Percentiles rank a stretch among this genome's conserved stretches.
Conservation (phyloP, 148 eudicot species). For the Nyssa sinensis region DNA sequence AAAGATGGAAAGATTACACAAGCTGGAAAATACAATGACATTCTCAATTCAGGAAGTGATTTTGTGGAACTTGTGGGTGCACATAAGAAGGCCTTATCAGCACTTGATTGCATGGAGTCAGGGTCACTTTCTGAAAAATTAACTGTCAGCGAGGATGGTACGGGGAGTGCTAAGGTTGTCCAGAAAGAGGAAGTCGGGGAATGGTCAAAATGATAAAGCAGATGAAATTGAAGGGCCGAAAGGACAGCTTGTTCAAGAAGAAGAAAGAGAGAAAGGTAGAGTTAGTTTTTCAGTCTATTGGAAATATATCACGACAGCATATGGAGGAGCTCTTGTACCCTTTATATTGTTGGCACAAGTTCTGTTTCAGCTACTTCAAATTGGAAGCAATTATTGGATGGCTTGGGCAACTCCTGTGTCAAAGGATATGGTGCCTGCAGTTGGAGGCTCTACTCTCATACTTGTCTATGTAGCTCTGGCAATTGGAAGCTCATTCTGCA, state of each 20-base stretch:
- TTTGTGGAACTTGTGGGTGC: conserved; percentile 63
- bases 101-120: conserved; percentile 33
- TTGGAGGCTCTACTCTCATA: not conserved
- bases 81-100: conserved; percentile 51
- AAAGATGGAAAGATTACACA: conserved; percentile 57
- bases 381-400: conserved; percentile 5
- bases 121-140: conserved; percentile 7
- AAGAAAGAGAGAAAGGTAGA: not conserved
- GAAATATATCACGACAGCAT: not conserved
- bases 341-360: not conserved
- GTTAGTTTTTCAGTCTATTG: not conserved
- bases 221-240: not conserved
- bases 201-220: not conserved
- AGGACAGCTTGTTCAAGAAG: conserved; percentile 2
- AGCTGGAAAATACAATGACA: conserved; percentile 55
- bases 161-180: conserved; percentile 5
- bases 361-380: not conserved
- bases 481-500: not conserved
- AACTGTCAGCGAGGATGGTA: conserved; percentile 6
- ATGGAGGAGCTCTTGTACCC: not conserved
- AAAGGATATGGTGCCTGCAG: not conserved
- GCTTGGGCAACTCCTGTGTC: not conserved
- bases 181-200: conserved; percentile 22
- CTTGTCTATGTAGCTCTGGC: not conserved
- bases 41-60: conserved; percentile 50